Conservation (phyloP, 2,329 filamentous ascomycete genomes). For the Cladosporium cucumerinum region DNA sequence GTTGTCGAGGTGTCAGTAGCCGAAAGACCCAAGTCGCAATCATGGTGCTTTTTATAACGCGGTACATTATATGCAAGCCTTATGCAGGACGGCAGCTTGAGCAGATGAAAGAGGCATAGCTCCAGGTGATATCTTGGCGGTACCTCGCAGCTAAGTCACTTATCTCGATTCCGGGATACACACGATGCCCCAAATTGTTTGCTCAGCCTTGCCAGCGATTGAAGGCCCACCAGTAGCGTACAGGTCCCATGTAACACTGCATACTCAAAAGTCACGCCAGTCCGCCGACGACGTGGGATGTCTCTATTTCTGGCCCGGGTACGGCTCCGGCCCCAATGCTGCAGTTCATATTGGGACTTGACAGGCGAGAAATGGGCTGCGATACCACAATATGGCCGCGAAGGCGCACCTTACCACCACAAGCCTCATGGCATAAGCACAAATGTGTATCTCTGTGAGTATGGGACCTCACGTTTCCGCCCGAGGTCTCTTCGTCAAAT, state of each 20-base stretch:
- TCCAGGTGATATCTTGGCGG: not conserved
- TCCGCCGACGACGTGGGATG: not conserved
- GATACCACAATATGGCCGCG: not conserved
- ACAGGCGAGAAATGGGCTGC: not conserved
- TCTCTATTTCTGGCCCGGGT: not conserved
- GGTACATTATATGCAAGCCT: not conserved
- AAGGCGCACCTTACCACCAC: not conserved
- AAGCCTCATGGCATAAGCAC: not conserved
- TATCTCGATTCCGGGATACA: not conserved
- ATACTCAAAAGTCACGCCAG: not conserved
- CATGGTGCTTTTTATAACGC: not conserved
- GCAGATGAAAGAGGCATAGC: not conserved
- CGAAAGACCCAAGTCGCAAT: not conserved
- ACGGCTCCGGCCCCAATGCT: not conserved
- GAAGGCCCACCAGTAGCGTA: not conserved
- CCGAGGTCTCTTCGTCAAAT: not conserved
- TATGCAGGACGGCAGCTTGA: not conserved
- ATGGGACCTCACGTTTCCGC: not conserved
- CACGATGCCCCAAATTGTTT: not conserved
- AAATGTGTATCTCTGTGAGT: not conserved
- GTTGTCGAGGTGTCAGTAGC: not conserved
- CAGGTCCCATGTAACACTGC: not conserved
- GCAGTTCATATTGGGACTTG: not conserved
- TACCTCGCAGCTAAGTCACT: not conserved
- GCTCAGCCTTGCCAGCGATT: not conserved